Evolutionary conservation across 805 yeast species (phyloP).

Genomic region (Hanseniaspora occidentalis): DNA sequence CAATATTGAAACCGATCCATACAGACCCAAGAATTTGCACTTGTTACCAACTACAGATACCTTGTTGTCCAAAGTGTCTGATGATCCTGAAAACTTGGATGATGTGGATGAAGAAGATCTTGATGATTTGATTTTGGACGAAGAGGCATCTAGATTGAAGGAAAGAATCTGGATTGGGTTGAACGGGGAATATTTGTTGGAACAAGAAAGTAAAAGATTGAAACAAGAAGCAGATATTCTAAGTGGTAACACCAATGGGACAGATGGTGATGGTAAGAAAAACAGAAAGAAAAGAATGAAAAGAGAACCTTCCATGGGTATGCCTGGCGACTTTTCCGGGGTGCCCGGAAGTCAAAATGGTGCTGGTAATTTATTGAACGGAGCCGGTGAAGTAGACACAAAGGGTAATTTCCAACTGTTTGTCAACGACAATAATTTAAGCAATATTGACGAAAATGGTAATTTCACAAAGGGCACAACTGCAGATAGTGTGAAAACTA

Average conservation of each 20-base stretch:
- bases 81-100: constrained; percentile 48
- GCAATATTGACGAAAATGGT: constrained; percentile 22
- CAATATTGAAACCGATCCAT: constrained; percentile 28
- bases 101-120: constrained; percentile 83
- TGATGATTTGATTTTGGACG: constrained; percentile 43
- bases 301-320: constrained; percentile 1
- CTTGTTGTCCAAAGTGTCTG: constrained; percentile 38
- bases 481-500: constrained; percentile 65
- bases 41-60: constrained; percentile 47
- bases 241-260: constrained; percentile 60
- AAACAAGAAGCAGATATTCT: constrained; percentile 79
- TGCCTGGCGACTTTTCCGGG: too few relatives aligned
- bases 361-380: constrained; percentile 5
- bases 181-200: constrained; percentile 74
- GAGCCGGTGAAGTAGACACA: constrained; percentile 18
- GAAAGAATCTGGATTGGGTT: constrained; percentile 83
- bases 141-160: constrained; percentile 60
- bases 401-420: constrained; percentile 21
- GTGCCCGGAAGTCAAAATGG: neutral
- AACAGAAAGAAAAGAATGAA: constrained; percentile 12
- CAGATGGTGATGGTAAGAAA: constrained; percentile 20
- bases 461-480: constrained; percentile 44
- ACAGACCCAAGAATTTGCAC: constrained; percentile 44
- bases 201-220: constrained; percentile 73
- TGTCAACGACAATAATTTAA: neutral